Percentiles rank a stretch among this genome's conserved stretches.
Evolutionary conservation across 768 basidiomycete species (phyloP).

Genomic region (Phallus indusiatus): DNA sequence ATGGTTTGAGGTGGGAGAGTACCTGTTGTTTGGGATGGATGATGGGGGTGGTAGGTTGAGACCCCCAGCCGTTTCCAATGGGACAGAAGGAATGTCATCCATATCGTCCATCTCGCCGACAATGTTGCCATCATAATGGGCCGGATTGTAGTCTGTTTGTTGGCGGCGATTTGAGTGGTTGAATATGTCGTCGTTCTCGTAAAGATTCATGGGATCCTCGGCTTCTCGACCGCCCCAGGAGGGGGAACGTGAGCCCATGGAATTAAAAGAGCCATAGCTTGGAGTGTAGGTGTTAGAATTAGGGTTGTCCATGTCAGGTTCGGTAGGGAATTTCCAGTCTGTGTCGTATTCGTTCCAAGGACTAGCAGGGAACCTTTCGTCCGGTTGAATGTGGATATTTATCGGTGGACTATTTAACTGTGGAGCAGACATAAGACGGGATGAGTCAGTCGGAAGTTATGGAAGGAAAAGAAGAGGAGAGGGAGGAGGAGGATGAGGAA

Average conservation of each 20-base stretch:
- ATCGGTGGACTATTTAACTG: constrained; percentile 2
- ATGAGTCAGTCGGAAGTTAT: neutral
- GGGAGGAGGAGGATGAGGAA: neutral
- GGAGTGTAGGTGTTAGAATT: constrained; percentile 37
- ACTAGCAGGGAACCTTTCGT: neutral
- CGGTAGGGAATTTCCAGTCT: constrained; percentile 60
- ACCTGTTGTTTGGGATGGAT: constrained; percentile 33
- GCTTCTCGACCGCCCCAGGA: constrained; percentile 19
- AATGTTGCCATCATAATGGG: constrained; percentile 58
- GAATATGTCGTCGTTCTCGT: constrained; percentile 31
- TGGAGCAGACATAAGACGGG: neutral
- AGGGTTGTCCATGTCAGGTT: constrained; percentile 44
- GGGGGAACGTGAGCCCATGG: constrained; percentile 14
- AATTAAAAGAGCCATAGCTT: constrained; percentile 7
- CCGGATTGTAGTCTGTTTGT: constrained; percentile 56
- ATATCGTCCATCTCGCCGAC: constrained; percentile 29
- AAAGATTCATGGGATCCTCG: constrained; percentile 37
- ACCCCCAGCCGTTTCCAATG: constrained; percentile 20
- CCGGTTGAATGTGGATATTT: neutral
- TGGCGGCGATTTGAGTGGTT: constrained; percentile 21
- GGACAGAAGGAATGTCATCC: constrained; percentile 47
- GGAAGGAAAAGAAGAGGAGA: neutral
- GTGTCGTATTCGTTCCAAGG: constrained; percentile 32
- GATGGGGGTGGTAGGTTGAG: constrained; percentile 30
- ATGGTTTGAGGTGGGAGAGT: constrained; percentile 45